Evolutionary conservation across 202 grass and related monocot genomes (phyloP), one percentile per base, ranked within the genome.

Genomic region (Dendrocalamus latiflorus): DNA sequence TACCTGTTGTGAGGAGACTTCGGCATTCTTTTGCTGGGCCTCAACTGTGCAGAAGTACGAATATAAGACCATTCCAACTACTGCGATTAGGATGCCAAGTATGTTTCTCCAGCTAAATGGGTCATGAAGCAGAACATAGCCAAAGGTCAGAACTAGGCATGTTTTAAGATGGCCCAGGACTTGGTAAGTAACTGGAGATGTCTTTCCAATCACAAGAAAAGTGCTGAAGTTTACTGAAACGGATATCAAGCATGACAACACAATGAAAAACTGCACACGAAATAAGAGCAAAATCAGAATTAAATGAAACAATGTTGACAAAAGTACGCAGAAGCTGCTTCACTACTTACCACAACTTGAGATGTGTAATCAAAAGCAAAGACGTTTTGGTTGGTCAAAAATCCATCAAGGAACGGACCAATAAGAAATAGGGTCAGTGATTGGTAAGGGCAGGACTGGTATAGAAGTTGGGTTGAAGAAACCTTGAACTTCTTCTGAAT

Each of bases 401-500:
- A 93, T 33, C 89, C 93, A 92, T 99, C 96, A 81, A 99, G 96
- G 84, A 96, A 99, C n/a, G 96, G 96, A 30, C 96, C 96, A 24
- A 83, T 70, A 47, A 99, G 78, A 57, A 99, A 94, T 16, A 99
- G 88, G 26, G 96, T 99, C 66, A 99, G 70, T 49, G 96, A 92
- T 81, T 99, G 96, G 81, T 99, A 99, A 15, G 96, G 96, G 67
- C 87, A 95, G 76, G 96, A 99, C 65, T 99, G 96, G 72, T 99
- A 99, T 17, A 99, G 81, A 24, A 99, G 86, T 77, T 99, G 96
- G n/a, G 96, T 99, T 45, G 96, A 99, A 21, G 96, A 96, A 59
- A 99, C 96, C 87, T 99, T 99, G 68, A 99, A 99, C 79, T 99
- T 99, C 83, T 99, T 99, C 76, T 99, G 96, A 71, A 99, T 99